Base-by-base conservation (phyloP, 140 eudicot genomes). In the Cichorium intybus region DNA sequence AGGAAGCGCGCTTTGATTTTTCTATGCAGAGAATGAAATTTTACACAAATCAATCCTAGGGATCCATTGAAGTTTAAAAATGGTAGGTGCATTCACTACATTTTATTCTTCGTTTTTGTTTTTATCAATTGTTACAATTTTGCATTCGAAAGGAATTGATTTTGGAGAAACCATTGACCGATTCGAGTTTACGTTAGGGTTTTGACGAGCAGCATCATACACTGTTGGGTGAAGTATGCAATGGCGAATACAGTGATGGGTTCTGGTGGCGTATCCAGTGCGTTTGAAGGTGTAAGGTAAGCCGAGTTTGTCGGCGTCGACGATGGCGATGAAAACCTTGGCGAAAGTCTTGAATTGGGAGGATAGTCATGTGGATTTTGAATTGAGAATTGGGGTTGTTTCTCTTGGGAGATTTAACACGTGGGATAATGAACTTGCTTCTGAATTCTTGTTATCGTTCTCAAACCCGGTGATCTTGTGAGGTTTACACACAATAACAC, bases 251-350 rank as follows among this genome's bases (percentile, higher is more conserved):
- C 73, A 24, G 77, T 90, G 21, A 82, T n/a, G 53, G 26, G 77
- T 43, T 67, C 96, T 83, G 56, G 80, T 73, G 63, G 79, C 33
- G 85, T 87, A 90, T 0, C 97, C 97, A 59, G 95, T 80, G 70
- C 82, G 75, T 73, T 73, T 82, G 81, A 90, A 90, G 62, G 96
- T 84, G 85, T 90, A 90, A 0, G 97, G 97, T 28, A 90, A 88
- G 33, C 97, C 97, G 24, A 90, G 84, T n/a, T n/a, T n/a, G n/a
- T n/a, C n/a, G 9, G 87, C 97, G 9, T 96, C 97, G 70, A 96
- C 87, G 43, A 87, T 80, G 76, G 97, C 82, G 37, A 90, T 90
- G 83, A 87, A 90, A 29, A 90, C 82, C 35, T 90, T 90, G 64
- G 97, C 97, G 48, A 87, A 90, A 23, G 96, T 90, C 54, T 87